Evolutionary conservation across 768 basidiomycete genomes (phyloP), one percentile per base, ranked within the genome.

Genomic region (Jaapia argillacea): DNA sequence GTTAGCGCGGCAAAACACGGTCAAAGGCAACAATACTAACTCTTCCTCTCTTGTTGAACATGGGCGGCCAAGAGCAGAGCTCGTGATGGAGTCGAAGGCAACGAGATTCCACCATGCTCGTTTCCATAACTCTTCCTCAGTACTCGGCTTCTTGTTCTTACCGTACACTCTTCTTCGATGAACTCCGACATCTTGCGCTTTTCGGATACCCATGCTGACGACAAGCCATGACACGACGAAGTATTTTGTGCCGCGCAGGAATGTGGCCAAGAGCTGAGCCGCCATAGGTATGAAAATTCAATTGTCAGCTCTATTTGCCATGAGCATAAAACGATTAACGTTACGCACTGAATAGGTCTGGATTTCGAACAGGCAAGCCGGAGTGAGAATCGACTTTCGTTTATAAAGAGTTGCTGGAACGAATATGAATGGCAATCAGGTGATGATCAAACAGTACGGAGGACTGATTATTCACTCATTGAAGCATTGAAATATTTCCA

Each of bases 1-100:
- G 21, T 44, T 24, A n/a, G n/a, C n/a, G n/a, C n/a, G n/a, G n/a
- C n/a, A 37, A 36, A n/a, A 21, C 18, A 36, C 16, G 5, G 24
- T 41, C 4, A 36, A 6, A 6, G 14, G 28, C n/a, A n/a, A n/a
- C n/a, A n/a, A n/a, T n/a, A 63, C 55, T 61, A 47, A 85, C 81
- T 85, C 82, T 64, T 83, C 82, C 54, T 83, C 78, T 22, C 70
- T 70, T 26, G 75, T 56, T 26, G 69, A 67, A 45, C 72, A 75
- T 12, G 76, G 63, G 22, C 82, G 64, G 13, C 83, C 83, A 28
- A 80, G 57, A 22, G 58, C 57, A 26, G 69, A 69, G 38, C 75
- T 75, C 16, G 66, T 66, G 25, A 77, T 56, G 28, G 79, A 73
- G 49, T 85, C 83, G 41, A 75, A 69, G 4, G 72, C 64, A 10